Conservation (phyloP, 2,329 filamentous ascomycete genomes). For the Sporothrix luriei region DNA sequence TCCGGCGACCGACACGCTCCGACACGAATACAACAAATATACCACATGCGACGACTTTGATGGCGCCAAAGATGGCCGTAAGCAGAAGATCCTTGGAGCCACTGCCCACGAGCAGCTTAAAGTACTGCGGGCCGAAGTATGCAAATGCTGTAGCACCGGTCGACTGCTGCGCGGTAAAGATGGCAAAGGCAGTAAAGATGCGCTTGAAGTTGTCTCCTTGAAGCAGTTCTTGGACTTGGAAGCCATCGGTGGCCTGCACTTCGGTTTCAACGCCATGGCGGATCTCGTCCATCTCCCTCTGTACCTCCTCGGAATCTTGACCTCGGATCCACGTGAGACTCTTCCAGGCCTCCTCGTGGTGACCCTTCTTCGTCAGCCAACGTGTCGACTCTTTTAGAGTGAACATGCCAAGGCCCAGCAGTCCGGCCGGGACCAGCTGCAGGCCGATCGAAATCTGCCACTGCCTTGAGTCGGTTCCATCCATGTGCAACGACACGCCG, state of each 20-base stretch:
- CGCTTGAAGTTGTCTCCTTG: constrained; percentile 50
- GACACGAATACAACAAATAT: constrained; percentile 57
- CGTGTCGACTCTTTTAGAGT: constrained; percentile 71
- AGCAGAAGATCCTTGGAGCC: constrained; percentile 51
- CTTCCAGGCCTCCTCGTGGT: constrained; percentile 63
- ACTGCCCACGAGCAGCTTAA: constrained; percentile 53
- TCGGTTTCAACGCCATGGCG: constrained; percentile 52
- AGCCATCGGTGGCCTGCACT: constrained; percentile 48
- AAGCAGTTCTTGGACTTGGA: constrained; percentile 50
- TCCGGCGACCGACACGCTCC: constrained; percentile 50
- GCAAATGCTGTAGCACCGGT: constrained; percentile 58
- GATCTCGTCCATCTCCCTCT: constrained; percentile 54
- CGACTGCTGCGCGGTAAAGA: constrained; percentile 57
- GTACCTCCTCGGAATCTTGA: background rate
- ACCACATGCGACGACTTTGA: constrained; percentile 55
- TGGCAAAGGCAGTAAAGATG: constrained; percentile 48
- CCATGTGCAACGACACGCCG: background rate
- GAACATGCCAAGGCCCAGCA: constrained; percentile 66
- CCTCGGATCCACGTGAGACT: constrained; percentile 69
- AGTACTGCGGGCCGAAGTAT: constrained; percentile 59
- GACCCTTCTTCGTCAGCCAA: constrained; percentile 75
- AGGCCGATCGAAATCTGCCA: constrained; percentile 7
- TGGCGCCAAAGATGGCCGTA: constrained; percentile 56
- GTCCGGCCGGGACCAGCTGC: constrained; percentile 65
- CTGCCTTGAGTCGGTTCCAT: background rate